Conservation (phyloP, 2,329 filamentous ascomycete species). For the Neobulgaria alba region DNA sequence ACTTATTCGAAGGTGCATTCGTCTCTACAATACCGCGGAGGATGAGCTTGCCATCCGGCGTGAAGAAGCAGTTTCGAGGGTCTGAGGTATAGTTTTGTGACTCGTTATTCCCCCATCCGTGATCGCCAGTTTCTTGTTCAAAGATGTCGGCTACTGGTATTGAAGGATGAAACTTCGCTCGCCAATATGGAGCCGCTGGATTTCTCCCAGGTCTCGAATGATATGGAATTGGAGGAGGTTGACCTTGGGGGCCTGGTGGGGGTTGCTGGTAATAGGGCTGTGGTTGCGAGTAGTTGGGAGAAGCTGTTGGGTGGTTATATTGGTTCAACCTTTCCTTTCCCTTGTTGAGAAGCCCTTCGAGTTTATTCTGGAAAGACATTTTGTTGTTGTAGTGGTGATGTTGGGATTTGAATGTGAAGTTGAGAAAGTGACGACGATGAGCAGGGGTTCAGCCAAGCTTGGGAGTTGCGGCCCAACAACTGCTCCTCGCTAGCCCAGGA, state of each 20-base stretch:
- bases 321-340: slow-evolving; percentile 1
- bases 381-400: background rate
- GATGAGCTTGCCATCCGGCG: slow-evolving; percentile 41
- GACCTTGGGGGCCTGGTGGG: background rate
- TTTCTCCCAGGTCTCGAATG: background rate
- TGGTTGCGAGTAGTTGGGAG: background rate
- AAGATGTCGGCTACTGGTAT: slow-evolving; percentile 42
- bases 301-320: background rate
- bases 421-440: too few species aligned
- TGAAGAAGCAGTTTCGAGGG: slow-evolving; percentile 45
- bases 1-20: slow-evolving; percentile 35
- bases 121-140: slow-evolving; percentile 45
- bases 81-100: slow-evolving; percentile 46
- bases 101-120: slow-evolving; percentile 56
- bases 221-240: background rate
- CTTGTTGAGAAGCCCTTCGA: background rate
- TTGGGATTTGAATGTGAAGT: background rate
- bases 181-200: slow-evolving; percentile 38
- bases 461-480: too few species aligned
- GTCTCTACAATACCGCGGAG: slow-evolving; percentile 38
- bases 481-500: too few species aligned
- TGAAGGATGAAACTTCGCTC: slow-evolving; percentile 39
- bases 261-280: background rate
- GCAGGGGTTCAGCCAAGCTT: too few species aligned
- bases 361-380: background rate